phyloP scores from a whole-genome alignment of 2,329 filamentous ascomycete species.

The Sporothrix luriei region DNA sequence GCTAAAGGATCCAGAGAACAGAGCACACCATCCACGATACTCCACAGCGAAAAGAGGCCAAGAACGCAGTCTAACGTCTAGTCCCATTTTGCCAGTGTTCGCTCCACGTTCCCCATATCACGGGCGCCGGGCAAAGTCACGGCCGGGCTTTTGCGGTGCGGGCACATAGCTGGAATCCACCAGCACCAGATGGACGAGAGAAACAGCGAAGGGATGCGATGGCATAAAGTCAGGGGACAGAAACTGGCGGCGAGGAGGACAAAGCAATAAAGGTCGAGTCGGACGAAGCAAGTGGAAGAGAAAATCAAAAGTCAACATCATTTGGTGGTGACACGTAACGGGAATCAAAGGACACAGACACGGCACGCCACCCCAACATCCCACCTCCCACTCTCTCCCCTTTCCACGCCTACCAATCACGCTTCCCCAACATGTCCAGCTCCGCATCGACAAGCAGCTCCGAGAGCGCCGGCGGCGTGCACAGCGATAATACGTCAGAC shows the following conservation, averaged over 20 bases:
- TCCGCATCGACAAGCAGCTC: slow-evolving; percentile 18
- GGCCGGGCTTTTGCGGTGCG: background rate
- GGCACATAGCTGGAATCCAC: too few species aligned
- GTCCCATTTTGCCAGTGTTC: too few species aligned
- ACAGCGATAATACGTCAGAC: slow-evolving; percentile 28
- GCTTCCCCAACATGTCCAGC: background rate
- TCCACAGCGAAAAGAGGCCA: too few species aligned
- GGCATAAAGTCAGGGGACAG: background rate
- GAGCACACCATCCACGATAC: too few species aligned
- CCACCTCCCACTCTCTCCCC: background rate
- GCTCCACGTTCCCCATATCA: background rate
- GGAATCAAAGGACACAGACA: too few species aligned
- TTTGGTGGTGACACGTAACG: too few species aligned
- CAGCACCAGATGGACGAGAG: background rate
- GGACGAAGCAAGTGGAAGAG: background rate
- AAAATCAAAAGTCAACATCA: too few species aligned
- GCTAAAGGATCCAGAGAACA: too few species aligned
- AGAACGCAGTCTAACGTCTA: too few species aligned
- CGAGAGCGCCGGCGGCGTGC: slow-evolving; percentile 12
- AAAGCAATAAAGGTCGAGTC: background rate
- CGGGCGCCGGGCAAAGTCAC: slow-evolving; percentile 12
- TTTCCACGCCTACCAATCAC: background rate
- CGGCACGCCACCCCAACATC: background rate
- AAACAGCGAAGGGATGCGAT: background rate
- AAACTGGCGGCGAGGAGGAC: background rate